Evolutionary conservation across 805 yeast genomes (phyloP), one percentile per base, ranked within the genome.

Genomic region (Ogataea dorogensis): DNA sequence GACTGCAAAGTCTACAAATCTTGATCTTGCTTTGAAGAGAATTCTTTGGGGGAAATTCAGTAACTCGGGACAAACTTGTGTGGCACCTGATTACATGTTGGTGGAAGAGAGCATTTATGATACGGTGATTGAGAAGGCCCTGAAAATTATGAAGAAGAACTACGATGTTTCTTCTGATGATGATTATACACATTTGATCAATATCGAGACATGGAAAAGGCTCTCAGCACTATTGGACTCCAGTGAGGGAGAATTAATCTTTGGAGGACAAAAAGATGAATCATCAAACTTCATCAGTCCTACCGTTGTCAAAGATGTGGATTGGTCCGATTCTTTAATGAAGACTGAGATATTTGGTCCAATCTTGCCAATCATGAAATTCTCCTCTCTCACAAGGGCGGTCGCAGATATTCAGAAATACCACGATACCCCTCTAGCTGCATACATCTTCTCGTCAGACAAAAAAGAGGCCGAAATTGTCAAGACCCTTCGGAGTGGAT

Each of bases 1-100:
- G 8, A 71, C 87, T 23, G 65, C 71, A 25, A 66, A 70, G 40
- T 33, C 70, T 65, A 30, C 67, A 65, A 44, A 75, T 38, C 49
- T 78, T 23, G 53, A 61, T 7, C 58, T 64, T 1, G 35, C 48
- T 11, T 14, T 43, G 7, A 30, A 71, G 46, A 74, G 97, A 60
- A 63, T 86, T 11, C 70, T 73, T 1, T 86, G 93, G 85, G 91
- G 89, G 12, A 77, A 81, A 49, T 81, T 81, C 54, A 63, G 75
- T 20, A 91, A 87, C 56, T 75, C 84, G 12, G 98, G 98, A 12
- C 98, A 89, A 64, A 79, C 93, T 2, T 89, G 97, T 65, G 84
- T 86, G 24, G 85, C 95, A 7, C 83, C 89, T 7, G 98, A 91
- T 63, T 89, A 87, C 53, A 63, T 83, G 5, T 51, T 86, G 28